Evolutionary conservation across 2,329 filamentous ascomycete species (phyloP).

Genomic region (Chaetomiaceae sp.): DNA sequence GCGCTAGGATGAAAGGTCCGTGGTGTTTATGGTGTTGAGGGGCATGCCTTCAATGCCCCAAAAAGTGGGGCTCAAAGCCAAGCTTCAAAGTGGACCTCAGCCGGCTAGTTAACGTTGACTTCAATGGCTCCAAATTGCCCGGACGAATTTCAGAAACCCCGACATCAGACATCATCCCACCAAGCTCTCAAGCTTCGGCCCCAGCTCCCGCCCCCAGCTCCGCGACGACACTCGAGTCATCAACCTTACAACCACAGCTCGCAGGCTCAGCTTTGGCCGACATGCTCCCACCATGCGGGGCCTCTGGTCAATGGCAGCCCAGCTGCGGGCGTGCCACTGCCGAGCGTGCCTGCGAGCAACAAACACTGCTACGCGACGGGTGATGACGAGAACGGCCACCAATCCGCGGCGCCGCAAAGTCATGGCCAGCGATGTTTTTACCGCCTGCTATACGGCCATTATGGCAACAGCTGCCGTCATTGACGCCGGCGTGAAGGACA

Average conservation of each 20-base stretch:
- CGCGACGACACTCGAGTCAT: constrained; percentile 2
- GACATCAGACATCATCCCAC: not conserved
- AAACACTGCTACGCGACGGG: constrained; percentile 45
- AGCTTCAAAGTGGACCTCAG: not conserved
- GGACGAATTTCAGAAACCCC: not conserved
- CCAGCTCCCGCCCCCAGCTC: not conserved
- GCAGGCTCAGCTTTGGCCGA: constrained; percentile 21
- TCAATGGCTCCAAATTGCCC: no score
- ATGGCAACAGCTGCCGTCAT: constrained; percentile 61
- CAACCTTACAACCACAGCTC: not conserved
- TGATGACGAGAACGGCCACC: constrained; percentile 28
- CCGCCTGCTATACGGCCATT: constrained; percentile 63
- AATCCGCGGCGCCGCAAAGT: constrained; percentile 45
- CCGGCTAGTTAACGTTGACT: not conserved
- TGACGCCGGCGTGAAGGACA: constrained; percentile 57
- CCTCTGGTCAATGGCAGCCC: constrained; percentile 63
- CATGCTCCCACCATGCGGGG: constrained; percentile 57
- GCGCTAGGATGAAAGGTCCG: not conserved
- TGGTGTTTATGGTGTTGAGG: constrained; percentile 14
- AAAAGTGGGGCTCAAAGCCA: not conserved
- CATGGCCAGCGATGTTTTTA: constrained; percentile 53
- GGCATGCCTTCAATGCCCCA: no score
- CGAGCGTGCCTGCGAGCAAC: constrained; percentile 53
- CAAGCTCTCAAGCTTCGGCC: not conserved
- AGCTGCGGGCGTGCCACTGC: constrained; percentile 61